Conservation (phyloP, 148 eudicot genomes). For the Rhododendron williamsianum region DNA sequence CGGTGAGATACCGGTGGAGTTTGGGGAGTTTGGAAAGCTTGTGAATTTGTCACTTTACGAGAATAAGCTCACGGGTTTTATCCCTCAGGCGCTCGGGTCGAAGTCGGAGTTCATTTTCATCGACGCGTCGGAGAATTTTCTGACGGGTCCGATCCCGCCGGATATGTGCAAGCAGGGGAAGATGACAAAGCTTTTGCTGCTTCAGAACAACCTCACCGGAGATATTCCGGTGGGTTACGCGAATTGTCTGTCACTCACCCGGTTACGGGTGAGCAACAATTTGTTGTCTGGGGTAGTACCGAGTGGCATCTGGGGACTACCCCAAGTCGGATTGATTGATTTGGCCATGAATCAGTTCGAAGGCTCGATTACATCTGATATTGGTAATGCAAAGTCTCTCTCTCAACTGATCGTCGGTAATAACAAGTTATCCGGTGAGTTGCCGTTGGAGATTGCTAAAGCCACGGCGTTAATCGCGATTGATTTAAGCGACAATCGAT, state of each 20-base stretch:
- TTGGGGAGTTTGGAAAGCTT: slow-evolving; percentile 64
- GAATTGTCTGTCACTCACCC: slow-evolving; percentile 49
- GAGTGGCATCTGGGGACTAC: slow-evolving; percentile 75
- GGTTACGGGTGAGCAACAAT: slow-evolving; percentile 79
- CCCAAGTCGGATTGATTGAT: slow-evolving; percentile 54
- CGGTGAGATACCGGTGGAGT: slow-evolving; percentile 71
- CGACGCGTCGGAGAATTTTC: slow-evolving; percentile 66
- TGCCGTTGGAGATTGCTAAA: slow-evolving; percentile 52
- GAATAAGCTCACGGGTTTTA: slow-evolving; percentile 59
- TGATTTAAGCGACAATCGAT: slow-evolving; percentile 48
- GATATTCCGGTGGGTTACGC: slow-evolving; percentile 59
- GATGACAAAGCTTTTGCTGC: slow-evolving; percentile 53
- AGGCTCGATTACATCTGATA: slow-evolving; percentile 50
- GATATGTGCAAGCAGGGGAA: slow-evolving; percentile 74
- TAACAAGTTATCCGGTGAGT: slow-evolving; percentile 54
- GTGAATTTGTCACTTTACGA: slow-evolving; percentile 60
- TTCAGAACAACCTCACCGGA: slow-evolving; percentile 71
- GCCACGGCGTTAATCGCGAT: slow-evolving; percentile 31
- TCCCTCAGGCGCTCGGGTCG: slow-evolving; percentile 73
- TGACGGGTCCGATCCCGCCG: slow-evolving; percentile 75
- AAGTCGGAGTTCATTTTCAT: slow-evolving; percentile 71
- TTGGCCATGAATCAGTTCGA: slow-evolving; percentile 48
- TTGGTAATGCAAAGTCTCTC: slow-evolving; percentile 49
- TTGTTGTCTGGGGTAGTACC: slow-evolving; percentile 68
- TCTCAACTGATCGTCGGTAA: slow-evolving; percentile 29